These are phyloP conservation scores for Penicillium manginii DNA, from an alignment of 495 filamentous ascomycete species.

Conservation along the genomic window DNA sequence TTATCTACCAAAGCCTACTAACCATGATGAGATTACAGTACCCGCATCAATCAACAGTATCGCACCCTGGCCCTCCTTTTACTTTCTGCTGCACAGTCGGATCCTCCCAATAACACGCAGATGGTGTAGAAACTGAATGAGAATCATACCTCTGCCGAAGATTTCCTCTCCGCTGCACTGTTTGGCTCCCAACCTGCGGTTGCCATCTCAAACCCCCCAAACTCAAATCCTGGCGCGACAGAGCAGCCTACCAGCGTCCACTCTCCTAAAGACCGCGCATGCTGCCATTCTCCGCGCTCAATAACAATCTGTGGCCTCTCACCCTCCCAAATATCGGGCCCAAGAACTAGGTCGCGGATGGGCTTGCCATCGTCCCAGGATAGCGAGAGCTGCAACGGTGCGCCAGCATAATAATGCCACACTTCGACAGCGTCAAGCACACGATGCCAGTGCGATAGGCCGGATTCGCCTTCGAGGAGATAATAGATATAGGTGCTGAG, in stretches of 20 bases:
- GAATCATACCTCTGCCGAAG: too few species aligned
- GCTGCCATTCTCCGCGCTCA: conserved; percentile 44
- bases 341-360: conserved; percentile 32
- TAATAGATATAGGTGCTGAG: conserved; percentile 55
- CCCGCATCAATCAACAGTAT: too few species aligned
- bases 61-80: too few species aligned
- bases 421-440: conserved; percentile 48
- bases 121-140: too few species aligned
- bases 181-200: conserved; percentile 40
- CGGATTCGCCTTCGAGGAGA: conserved; percentile 44
- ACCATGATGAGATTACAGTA: too few species aligned
- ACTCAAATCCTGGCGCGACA: conserved; percentile 45
- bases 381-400: conserved; percentile 45
- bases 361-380: conserved; percentile 37
- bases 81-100: too few species aligned
- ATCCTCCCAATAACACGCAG: too few species aligned
- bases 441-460: conserved; percentile 47
- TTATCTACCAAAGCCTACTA: too few species aligned
- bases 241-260: conserved; percentile 55
- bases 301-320: conserved; percentile 49
- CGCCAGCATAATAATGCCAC: conserved; percentile 56
- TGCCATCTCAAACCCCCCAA: conserved; percentile 40
- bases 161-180: too few species aligned
- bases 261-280: conserved; percentile 40
- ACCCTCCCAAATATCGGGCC: conserved; percentile 28